phyloP scores from a whole-genome alignment of 768 basidiomycete species.

The Dendrothele bispora region DNA sequence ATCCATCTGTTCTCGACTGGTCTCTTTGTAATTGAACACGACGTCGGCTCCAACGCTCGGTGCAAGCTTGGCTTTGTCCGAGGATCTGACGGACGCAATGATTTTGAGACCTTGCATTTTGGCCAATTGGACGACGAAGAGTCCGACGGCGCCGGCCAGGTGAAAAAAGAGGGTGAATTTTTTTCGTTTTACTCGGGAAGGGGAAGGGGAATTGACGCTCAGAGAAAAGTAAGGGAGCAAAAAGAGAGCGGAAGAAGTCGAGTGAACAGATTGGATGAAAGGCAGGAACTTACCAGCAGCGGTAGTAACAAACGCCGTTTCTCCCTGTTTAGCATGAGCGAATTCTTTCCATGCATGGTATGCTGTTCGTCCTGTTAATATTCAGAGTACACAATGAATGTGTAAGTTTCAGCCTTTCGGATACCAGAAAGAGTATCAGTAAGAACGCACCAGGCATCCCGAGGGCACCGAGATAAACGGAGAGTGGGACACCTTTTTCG shows the following conservation, averaged over 20 bases:
- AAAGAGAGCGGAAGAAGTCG: too few species aligned
- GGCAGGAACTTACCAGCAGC: constrained; percentile 33
- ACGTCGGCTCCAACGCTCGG: constrained; percentile 46
- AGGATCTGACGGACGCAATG: constrained; percentile 50
- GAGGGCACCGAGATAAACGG: constrained; percentile 44
- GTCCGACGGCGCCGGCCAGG: too few species aligned
- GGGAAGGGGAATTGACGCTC: too few species aligned
- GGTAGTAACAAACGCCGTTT: constrained; percentile 47
- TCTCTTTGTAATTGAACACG: constrained; percentile 56
- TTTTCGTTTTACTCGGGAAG: too few species aligned
- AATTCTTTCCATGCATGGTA: constrained; percentile 15
- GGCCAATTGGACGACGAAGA: constrained; percentile 30
- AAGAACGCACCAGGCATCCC: constrained; percentile 61
- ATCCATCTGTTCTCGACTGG: constrained; percentile 30
- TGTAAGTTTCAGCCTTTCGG: too few species aligned
- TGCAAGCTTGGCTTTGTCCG: constrained; percentile 50
- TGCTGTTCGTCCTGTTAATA: too few species aligned
- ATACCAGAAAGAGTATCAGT: too few species aligned
- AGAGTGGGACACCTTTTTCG: constrained; percentile 50
- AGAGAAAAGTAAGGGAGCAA: too few species aligned
- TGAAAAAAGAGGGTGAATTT: too few species aligned
- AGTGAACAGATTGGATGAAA: background rate
- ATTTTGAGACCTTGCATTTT: constrained; percentile 40
- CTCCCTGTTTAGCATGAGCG: constrained; percentile 33
- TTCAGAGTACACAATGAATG: too few species aligned